Evolutionary conservation across 306 rosid species (phyloP).

Genomic region (Senna tora): DNA sequence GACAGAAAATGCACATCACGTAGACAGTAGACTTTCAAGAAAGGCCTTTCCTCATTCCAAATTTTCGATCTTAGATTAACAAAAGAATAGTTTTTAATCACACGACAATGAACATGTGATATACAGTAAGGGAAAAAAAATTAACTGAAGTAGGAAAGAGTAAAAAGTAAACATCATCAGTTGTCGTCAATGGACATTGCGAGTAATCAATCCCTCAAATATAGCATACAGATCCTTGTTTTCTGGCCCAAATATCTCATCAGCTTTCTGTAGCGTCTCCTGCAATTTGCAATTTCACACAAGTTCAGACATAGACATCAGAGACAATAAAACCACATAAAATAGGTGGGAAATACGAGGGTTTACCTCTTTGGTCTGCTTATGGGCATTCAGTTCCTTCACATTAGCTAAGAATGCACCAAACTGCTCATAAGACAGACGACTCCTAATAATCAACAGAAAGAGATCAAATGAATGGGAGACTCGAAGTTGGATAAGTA

Average conservation of each 20-base stretch:
- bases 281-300: conserved; percentile 56
- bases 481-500: no score
- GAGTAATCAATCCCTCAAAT: conserved; percentile 88
- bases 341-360: conserved; percentile 5
- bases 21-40: conserved; percentile 9
- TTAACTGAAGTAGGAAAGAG: no score
- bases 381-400: conserved; percentile 90
- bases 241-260: conserved; percentile 88
- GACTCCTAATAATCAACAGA: conserved; percentile 64
- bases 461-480: conserved; percentile 1
- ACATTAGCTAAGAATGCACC: conserved; percentile 93
- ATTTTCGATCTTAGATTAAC: conserved; percentile 37
- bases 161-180: no score
- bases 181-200: conserved; percentile 68
- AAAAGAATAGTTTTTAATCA: conserved; percentile 46
- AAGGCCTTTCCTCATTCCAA: conserved; percentile 27
- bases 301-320: not conserved
- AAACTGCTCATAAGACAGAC: conserved; percentile 92
- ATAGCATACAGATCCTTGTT: conserved; percentile 81
- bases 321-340: not conserved
- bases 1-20: not conserved
- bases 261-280: conserved; percentile 89
- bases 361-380: conserved; percentile 83
- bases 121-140: conserved; percentile 30
- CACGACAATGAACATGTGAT: conserved; percentile 28